Evolutionary conservation across 2,329 filamentous ascomycete species (phyloP).

Genomic region (Pezicula neosporulosa): DNA sequence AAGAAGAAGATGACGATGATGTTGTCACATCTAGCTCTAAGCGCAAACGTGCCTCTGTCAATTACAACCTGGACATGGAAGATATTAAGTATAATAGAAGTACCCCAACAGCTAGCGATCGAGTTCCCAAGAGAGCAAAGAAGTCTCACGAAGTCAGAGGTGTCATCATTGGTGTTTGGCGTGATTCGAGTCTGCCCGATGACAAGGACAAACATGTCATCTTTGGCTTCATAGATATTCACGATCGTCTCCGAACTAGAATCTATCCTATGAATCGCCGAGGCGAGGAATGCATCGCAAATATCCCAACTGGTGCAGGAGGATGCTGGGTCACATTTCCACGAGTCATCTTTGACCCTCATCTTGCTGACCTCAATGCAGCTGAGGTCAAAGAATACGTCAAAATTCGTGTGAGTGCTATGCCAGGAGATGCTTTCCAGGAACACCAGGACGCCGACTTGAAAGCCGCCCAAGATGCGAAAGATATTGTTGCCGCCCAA

Average conservation of each 20-base stretch:
- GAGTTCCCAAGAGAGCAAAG: constrained; percentile 18
- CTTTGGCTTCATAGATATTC: constrained; percentile 59
- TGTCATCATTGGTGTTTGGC: constrained; percentile 53
- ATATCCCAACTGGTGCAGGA: constrained; percentile 52
- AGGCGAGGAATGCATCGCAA: constrained; percentile 42
- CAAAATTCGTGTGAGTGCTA: constrained; percentile 43
- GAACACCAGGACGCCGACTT: constrained; percentile 16
- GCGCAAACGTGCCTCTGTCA: constrained; percentile 50
- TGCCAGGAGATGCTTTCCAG: constrained; percentile 15
- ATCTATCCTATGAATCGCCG: constrained; percentile 47
- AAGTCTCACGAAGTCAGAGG: constrained; percentile 18
- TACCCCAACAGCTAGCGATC: constrained; percentile 14
- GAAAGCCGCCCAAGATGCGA: constrained; percentile 22
- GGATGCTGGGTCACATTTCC: constrained; percentile 65
- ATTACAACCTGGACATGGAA: constrained; percentile 38
- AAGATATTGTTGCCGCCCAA: constrained; percentile 15
- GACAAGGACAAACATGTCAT: constrained; percentile 52
- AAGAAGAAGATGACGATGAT: constrained; percentile 32
- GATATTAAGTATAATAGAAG: constrained; percentile 37
- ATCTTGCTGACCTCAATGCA: constrained; percentile 52
- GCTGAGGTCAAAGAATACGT: constrained; percentile 61
- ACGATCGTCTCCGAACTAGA: constrained; percentile 57
- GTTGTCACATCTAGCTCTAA: constrained; percentile 44
- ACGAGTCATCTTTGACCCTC: constrained; percentile 53
- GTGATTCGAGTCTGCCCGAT: constrained; percentile 50